Conservation (phyloP, 352 stramenopile genomes). For the Phytophthora pseudosyringae region DNA sequence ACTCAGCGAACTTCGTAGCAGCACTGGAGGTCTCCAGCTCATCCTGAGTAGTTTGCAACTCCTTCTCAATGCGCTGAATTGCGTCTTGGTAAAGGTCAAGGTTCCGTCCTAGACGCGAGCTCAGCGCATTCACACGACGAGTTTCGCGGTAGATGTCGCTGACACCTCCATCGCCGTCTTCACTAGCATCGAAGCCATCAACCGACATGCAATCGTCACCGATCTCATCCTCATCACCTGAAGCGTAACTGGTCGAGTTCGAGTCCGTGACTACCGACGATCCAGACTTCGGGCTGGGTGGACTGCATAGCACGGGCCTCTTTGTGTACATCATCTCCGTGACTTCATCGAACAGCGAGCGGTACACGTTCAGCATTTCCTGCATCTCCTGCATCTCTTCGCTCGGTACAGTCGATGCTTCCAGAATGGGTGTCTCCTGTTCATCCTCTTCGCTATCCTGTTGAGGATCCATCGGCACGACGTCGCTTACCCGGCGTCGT, state of each 20-base stretch:
- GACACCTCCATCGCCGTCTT: constrained; percentile 37
- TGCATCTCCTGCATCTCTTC: constrained; percentile 59
- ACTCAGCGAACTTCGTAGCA: constrained; percentile 84
- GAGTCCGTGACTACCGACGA: constrained; percentile 76
- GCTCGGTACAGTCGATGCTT: constrained; percentile 34
- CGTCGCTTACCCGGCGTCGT: constrained; percentile 42
- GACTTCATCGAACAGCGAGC: constrained; percentile 67
- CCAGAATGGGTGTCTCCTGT: constrained; percentile 19
- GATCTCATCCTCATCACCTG: constrained; percentile 54
- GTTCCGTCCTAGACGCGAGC: constrained; percentile 68
- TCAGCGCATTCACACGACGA: constrained; percentile 61
- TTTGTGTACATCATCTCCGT: constrained; percentile 65
- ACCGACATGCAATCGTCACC: constrained; percentile 42
- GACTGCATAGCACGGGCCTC: constrained; percentile 46
- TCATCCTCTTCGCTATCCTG: constrained; percentile 34
- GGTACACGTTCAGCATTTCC: constrained; percentile 74
- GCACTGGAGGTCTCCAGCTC: constrained; percentile 82
- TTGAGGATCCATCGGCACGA: constrained; percentile 20
- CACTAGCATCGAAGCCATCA: constrained; percentile 42
- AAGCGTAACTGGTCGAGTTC: constrained; percentile 68
- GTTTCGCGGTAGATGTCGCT: constrained; percentile 60
- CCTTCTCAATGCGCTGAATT: constrained; percentile 75
- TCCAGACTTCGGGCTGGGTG: constrained; percentile 57
- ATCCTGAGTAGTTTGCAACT: constrained; percentile 64
- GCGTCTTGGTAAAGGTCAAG: constrained; percentile 76